Evolutionary conservation across 2,329 filamentous ascomycete species (phyloP).

Genomic region (Alternaria dauci): DNA sequence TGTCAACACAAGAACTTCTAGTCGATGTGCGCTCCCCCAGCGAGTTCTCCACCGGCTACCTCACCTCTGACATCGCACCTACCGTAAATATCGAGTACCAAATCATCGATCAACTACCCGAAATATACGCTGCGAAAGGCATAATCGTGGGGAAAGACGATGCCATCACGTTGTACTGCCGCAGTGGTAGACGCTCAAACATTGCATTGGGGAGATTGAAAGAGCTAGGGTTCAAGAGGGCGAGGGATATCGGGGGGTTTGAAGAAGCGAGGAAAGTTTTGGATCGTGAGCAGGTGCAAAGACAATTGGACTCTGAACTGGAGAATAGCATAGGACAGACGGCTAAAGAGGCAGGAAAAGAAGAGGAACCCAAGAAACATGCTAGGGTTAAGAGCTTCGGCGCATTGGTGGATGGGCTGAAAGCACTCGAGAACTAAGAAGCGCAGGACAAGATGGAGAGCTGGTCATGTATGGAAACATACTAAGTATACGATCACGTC

Average conservation of each 20-base stretch:
- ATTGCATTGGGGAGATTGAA: constrained; percentile 44
- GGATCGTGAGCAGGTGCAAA: constrained; percentile 36
- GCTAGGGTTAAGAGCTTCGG: constrained; percentile 33
- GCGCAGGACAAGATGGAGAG: neutral
- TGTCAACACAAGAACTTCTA: constrained; percentile 31
- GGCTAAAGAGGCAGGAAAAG: neutral
- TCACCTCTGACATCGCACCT: constrained; percentile 32
- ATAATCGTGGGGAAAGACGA: constrained; percentile 35
- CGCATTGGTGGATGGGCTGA: constrained; percentile 40
- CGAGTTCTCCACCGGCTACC: constrained; percentile 46
- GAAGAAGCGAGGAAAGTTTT: constrained; percentile 44
- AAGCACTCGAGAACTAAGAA: constrained; percentile 33
- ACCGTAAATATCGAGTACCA: constrained; percentile 52
- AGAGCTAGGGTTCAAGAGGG: constrained; percentile 40
- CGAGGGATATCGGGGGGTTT: constrained; percentile 48
- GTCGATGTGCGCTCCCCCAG: constrained; percentile 50
- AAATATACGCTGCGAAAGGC: constrained; percentile 28
- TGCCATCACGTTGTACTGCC: constrained; percentile 50
- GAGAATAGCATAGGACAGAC: neutral
- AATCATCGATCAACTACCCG: constrained; percentile 39
- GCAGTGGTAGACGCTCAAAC: constrained; percentile 44
- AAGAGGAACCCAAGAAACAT: constrained; percentile 19
- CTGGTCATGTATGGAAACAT: neutral
- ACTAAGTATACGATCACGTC: neutral
- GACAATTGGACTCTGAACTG: constrained; percentile 24